Percentiles rank a stretch among this genome's conserved stretches.
Evolutionary conservation across 306 rosid genomes (phyloP).

Genomic region (Lagenaria siceraria): DNA sequence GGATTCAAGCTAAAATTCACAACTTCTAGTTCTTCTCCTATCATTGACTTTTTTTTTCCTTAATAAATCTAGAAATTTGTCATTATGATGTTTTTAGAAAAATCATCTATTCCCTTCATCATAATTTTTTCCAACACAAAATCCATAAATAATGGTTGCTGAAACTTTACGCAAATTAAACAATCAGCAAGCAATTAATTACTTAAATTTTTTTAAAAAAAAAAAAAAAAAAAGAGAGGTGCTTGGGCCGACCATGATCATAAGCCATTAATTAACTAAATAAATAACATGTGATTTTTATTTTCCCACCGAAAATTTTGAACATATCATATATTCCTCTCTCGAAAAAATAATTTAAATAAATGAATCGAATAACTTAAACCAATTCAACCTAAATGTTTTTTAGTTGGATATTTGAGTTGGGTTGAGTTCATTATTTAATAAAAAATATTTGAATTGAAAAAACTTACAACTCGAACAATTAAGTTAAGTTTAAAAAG

Average conservation of each 20-base stretch:
- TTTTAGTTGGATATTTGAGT: no score
- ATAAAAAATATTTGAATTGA: no score
- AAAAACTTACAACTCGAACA: no score
- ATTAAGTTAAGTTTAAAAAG: no score
- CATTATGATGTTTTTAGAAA: not conserved
- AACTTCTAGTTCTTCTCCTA: not conserved
- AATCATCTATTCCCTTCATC: not conserved
- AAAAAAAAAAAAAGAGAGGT: not conserved
- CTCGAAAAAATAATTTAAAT: no score
- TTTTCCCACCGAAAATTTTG: not conserved
- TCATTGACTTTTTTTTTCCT: no score
- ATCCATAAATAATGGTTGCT: not conserved
- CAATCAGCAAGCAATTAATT: not conserved
- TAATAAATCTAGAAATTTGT: not conserved
- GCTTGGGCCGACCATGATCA: not conserved
- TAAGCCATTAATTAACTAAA: not conserved
- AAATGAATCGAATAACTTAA: no score
- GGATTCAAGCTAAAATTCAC: not conserved
- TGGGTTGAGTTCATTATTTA: no score
- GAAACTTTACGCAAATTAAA: not conserved
- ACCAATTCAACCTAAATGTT: no score
- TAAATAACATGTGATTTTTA: not conserved
- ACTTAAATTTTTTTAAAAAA: not conserved
- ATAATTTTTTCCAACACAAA: not conserved
- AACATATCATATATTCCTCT: no score